Evolutionary conservation across 495 filamentous ascomycete genomes (phyloP), one percentile per base, ranked within the genome.

Genomic region (Pseudoneurospora amorphoporcata): DNA sequence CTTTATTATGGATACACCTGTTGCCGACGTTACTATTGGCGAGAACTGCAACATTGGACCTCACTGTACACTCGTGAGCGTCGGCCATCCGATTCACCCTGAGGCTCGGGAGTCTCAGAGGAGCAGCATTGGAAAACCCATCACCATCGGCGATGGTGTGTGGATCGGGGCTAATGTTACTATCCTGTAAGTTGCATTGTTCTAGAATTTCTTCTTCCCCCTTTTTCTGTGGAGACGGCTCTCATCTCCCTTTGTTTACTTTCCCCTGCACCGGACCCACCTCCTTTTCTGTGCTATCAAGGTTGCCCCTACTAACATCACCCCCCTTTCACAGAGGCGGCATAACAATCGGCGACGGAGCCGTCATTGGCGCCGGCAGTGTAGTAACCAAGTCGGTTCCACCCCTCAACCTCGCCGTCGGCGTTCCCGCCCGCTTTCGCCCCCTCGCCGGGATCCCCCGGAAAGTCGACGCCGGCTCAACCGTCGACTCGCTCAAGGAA

Each of bases 121-220:
- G n/a, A 71, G 70, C 39, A 79, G 80, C 53, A 77, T 81, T 35
- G 80, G 80, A 14, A 77, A 77, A 45, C 76, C 77, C 6, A 75
- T 83, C 19, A 77, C 73, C 4, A 80, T 83, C 29, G 79, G 79
- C 9, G 53, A 81, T 14, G 73, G 79, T 32, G 79, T 81, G 10
- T 81, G 76, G 76, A 77, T 85, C 32, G 95, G 94, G 23, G 91
- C 91, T 19, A 92, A 92, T 74, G 82, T 76, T 42, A 82, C 79
- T 17, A 76, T 81, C 32, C 47, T 81, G 80, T 80, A 32, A 77
- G 80, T 76, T 69, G 7, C 39, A 19, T 37, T 14, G 29, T 61
- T 17, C 14, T 35, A 29, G 42, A 1, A 1, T 41, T 58, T 47
- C 7, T 41, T 41, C 8, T 38, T 68, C 14, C n/a, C 38, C 39